Evolutionary conservation across 2,329 filamentous ascomycete species (phyloP).

Genomic region (Penicillium polonicum): DNA sequence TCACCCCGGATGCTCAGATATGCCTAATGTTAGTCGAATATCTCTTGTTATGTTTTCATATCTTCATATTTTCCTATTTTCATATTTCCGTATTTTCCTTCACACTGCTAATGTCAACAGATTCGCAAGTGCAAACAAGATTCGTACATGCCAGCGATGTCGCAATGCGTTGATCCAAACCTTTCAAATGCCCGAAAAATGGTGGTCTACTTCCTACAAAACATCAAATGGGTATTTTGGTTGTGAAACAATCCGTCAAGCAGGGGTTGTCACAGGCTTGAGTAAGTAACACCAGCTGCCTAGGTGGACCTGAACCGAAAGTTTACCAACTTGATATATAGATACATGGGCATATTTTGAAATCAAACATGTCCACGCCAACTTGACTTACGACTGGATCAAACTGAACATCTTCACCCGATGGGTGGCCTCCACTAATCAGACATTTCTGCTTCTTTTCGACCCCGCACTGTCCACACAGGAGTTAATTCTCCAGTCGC

Average conservation of each 20-base stretch:
- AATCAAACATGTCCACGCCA: conserved; percentile 4
- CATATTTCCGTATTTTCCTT: too few relatives aligned
- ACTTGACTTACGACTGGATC: conserved; percentile 12
- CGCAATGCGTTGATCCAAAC: neutral
- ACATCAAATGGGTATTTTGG: neutral
- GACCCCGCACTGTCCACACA: neutral
- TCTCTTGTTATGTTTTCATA: too few relatives aligned
- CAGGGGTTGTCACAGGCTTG: neutral
- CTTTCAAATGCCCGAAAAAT: neutral
- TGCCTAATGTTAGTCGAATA: neutral
- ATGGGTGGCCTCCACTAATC: neutral
- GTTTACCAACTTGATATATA: neutral
- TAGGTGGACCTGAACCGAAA: too few relatives aligned
- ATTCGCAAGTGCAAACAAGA: neutral
- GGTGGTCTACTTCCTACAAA: neutral
- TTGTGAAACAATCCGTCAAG: neutral
- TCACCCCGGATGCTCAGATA: neutral
- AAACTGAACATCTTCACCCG: conserved; percentile 17
- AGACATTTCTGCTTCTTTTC: neutral
- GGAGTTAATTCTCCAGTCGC: neutral
- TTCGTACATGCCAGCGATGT: neutral
- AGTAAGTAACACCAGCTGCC: neutral
- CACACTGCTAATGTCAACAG: neutral
- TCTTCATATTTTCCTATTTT: too few relatives aligned
- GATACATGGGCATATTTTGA: conserved; percentile 22